These are phyloP conservation scores for Fulvia fulva DNA, from an alignment of 2,329 filamentous ascomycete species.

Conservation along the genomic window DNA sequence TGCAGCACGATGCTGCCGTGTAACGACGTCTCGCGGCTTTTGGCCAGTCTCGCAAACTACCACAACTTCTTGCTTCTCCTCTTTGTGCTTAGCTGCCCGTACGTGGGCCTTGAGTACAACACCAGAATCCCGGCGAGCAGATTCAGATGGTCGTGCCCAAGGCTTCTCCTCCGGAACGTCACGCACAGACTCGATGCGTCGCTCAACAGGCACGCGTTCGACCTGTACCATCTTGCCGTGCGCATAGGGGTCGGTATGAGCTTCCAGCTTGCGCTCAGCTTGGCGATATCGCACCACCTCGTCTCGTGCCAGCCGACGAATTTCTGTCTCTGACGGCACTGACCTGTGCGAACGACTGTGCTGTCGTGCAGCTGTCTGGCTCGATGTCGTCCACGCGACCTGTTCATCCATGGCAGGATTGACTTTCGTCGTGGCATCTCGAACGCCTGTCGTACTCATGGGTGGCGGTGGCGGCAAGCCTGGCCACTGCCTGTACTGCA, in stretches of 20 bases:
- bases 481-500: not conserved
- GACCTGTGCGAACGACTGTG: not conserved
- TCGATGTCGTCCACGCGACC: not conserved
- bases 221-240: constrained; percentile 30
- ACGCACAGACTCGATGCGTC: constrained; percentile 23
- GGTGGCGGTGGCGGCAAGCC: not conserved
- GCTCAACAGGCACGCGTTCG: constrained; percentile 19
- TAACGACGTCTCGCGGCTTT: not conserved
- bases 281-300: constrained; percentile 33
- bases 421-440: not conserved
- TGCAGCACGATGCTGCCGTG: not conserved
- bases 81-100: not conserved
- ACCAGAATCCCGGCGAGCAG: constrained; percentile 7
- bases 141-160: constrained; percentile 9
- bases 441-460: not conserved
- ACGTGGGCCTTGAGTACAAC: not conserved
- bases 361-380: not conserved
- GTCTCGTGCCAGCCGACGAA: constrained; percentile 32
- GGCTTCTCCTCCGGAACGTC: constrained; percentile 14
- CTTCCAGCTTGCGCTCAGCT: constrained; percentile 32
- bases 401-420: not conserved
- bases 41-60: not conserved
- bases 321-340: constrained; percentile 18
- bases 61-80: not conserved
- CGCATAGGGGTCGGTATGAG: constrained; percentile 28